Base-by-base conservation (phyloP, 2,329 filamentous ascomycete species). In the Paecilomyces niveus region DNA sequence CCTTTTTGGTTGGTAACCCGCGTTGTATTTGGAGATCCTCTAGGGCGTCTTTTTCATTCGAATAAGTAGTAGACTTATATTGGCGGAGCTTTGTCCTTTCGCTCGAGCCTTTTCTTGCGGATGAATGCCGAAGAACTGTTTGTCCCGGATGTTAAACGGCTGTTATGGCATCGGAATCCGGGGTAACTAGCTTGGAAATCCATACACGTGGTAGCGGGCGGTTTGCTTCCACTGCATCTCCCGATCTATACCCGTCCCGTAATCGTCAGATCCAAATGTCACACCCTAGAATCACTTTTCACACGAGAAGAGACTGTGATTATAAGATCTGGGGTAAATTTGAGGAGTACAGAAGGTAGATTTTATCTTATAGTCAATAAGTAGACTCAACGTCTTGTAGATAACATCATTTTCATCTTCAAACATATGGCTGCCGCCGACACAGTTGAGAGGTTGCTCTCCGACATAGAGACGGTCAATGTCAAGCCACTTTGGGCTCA, bases 401-500 rank as follows among this genome's bases (percentile, higher is more conserved):
- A 39, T 15, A 39, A 39, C n/a, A 39, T n/a, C 35, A n/a, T 39
- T 15, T 39, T 15, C 7, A 39, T 39, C 35, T 39, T 39, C 35
- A 7, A 39, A 15, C 11, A 39, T 7, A 39, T 39, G 35, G 35
- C 35, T 56, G 51, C 24, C n/a, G n/a, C 18, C 7, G 64, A 67
- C 54, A 61, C 62, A 15, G 55, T 59, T 53, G 65, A 54, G 53
- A 53, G 62, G 22, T 59, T 69, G 11, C 59, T 68, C 13, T 24
- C 52, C 4, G 64, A 66, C n/a, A 59, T 69, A 0, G 60, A 64
- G 49, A 57, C 50, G 1, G 65, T 62, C 61, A 68, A 67, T 24
- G 66, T 64, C 2, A 62, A 66, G 13, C 81, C 80, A 0, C 64
- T 83, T 3, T 83, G 80, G 81, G 72, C 72, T 3, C 74, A 80